phyloP scores from a whole-genome alignment of 176 grass and related monocot genomes.

The Cenchrus americanus region DNA sequence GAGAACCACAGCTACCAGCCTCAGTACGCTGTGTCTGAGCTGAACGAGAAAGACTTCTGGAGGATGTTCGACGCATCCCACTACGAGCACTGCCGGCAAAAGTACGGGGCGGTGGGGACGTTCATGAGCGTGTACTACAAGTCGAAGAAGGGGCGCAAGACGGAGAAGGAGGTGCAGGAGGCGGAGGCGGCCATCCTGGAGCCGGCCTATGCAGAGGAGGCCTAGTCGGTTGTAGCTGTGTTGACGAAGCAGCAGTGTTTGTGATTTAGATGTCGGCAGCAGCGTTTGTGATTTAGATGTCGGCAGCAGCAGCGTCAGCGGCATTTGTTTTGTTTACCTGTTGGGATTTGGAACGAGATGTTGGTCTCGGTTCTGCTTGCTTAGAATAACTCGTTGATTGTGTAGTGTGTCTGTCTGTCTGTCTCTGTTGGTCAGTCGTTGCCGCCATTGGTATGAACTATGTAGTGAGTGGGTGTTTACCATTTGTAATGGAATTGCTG shows the following conservation, averaged over 20 bases:
- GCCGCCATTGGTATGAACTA: not conserved
- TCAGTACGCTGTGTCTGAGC: conserved; percentile 88
- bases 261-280: not conserved
- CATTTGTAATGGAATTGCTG: no score
- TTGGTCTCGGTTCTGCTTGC: not conserved
- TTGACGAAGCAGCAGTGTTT: not conserved
- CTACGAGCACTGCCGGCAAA: conserved; percentile 82
- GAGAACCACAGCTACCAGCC: conserved; percentile 98
- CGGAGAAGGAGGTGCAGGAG: conserved; percentile 98
- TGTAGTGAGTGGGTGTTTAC: no score
- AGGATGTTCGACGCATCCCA: conserved; percentile 90
- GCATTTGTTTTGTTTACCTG: not conserved
- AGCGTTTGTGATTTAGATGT: not conserved
- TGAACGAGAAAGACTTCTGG: conserved; percentile 98
- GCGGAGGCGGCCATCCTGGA: conserved; percentile 91
- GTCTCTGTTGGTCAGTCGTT: not conserved
- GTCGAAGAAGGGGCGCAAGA: conserved; percentile 97
- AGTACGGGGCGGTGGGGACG: conserved; percentile 77
- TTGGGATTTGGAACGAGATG: conserved; percentile 14
- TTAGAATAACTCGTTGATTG: not conserved
- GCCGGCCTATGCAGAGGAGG: conserved; percentile 77
- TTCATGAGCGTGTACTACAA: conserved; percentile 99
- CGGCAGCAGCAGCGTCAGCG: not conserved
- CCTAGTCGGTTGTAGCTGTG: not conserved
- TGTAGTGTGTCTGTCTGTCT: not conserved